phyloP scores from a whole-genome alignment of 148 eudicot genomes.

The Beta vulgaris region DNA sequence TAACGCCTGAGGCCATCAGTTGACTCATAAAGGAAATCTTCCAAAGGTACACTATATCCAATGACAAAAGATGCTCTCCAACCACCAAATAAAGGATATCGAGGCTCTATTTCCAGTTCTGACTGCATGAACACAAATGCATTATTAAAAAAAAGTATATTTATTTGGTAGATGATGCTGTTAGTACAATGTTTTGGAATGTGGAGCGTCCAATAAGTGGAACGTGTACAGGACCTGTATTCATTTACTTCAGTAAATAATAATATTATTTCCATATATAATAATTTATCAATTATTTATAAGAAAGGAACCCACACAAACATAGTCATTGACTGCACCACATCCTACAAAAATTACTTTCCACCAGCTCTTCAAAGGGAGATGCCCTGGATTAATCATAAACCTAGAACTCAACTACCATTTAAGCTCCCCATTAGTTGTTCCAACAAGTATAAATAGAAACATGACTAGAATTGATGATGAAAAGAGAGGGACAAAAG shows the following conservation, averaged over 20 bases:
- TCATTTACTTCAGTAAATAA: neutral
- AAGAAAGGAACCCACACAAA: neutral
- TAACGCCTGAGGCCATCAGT: conserved; percentile 66
- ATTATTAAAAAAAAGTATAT: neutral
- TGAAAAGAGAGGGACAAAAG: neutral
- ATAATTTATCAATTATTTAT: neutral
- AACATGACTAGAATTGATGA: no score
- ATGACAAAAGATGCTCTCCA: conserved; percentile 93
- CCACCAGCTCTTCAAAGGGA: neutral
- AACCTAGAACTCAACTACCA: neutral
- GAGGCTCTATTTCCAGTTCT: conserved; percentile 85
- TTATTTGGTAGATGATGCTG: neutral
- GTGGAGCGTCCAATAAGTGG: neutral
- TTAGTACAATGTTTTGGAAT: neutral
- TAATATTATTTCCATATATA: neutral
- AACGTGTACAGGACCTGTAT: neutral
- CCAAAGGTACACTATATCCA: conserved; percentile 85
- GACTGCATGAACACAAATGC: conserved; percentile 56
- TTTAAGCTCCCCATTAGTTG: neutral
- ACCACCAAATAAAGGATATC: conserved; percentile 96
- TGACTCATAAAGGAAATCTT: conserved; percentile 84
- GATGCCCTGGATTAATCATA: neutral
- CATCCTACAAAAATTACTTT: neutral
- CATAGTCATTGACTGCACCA: neutral
- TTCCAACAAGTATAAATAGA: neutral